These are phyloP conservation scores for Talaromyces sp. DNA, from an alignment of 2,329 filamentous ascomycete genomes.

Conservation along the genomic window DNA sequence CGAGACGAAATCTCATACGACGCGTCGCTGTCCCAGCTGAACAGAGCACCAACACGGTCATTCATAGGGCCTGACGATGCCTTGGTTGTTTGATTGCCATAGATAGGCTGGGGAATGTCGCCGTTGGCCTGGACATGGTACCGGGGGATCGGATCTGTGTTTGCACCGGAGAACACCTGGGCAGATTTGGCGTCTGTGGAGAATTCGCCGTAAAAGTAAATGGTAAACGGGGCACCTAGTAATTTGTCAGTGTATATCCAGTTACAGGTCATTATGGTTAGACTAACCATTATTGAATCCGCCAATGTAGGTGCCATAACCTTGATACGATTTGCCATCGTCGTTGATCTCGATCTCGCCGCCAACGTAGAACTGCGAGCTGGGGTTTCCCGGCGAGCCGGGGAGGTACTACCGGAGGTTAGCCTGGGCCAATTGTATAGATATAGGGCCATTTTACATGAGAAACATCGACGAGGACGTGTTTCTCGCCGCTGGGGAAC, in stretches of 20 bases:
- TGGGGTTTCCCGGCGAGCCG: conserved; percentile 34
- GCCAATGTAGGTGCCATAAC: conserved; percentile 45
- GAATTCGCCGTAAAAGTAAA: conserved; percentile 45
- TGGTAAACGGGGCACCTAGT: conserved; percentile 33
- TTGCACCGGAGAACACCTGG: conserved; percentile 33
- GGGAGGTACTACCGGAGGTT: conserved; percentile 41
- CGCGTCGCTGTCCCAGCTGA: conserved; percentile 53
- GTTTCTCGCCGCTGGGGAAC: conserved; percentile 53
- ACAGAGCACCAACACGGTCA: conserved; percentile 56
- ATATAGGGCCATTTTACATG: conserved; percentile 19
- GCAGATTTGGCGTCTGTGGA: conserved; percentile 30
- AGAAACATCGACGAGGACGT: conserved; percentile 60
- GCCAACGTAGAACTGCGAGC: conserved; percentile 41
- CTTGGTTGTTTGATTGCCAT: conserved; percentile 46
- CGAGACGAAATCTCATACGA: conserved; percentile 52
- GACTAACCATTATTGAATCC: conserved; percentile 40
- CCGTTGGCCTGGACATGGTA: conserved; percentile 54
- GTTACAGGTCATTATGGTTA: neutral
- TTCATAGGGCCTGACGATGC: conserved; percentile 52
- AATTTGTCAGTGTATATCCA: too few species aligned
- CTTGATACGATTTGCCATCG: conserved; percentile 39
- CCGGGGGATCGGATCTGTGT: conserved; percentile 31
- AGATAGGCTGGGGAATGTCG: conserved; percentile 52
- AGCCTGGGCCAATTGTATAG: neutral
- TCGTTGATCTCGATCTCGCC: conserved; percentile 36